These are phyloP conservation scores for California macrophylla DNA, from an alignment of 441 rosid genomes.

Conservation along the genomic window DNA sequence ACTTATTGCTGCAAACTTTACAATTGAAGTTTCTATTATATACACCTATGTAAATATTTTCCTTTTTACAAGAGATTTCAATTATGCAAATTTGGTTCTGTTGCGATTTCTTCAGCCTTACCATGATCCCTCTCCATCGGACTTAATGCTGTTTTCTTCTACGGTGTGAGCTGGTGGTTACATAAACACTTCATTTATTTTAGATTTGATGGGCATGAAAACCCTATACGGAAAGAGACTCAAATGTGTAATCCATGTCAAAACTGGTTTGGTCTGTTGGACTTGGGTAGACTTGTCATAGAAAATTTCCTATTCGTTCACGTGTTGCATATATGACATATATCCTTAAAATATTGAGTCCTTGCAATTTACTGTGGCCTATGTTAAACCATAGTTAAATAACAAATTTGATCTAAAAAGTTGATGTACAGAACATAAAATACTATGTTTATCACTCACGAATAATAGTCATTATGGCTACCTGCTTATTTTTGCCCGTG, in stretches of 20 bases:
- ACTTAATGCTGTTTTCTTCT: not conserved
- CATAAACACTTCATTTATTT: not conserved
- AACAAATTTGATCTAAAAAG: not conserved
- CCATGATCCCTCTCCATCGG: not conserved
- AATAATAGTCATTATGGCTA: not conserved
- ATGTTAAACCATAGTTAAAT: not conserved
- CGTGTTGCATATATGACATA: not conserved
- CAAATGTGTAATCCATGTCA: not conserved
- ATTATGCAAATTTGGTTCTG: not conserved
- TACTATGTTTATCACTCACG: not conserved
- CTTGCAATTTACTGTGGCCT: not conserved
- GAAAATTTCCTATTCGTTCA: not conserved
- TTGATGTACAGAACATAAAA: not conserved
- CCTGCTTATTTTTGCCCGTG: not conserved
- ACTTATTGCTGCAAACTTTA: not conserved
- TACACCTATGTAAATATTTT: not conserved
- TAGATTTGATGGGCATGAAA: not conserved
- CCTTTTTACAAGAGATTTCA: not conserved
- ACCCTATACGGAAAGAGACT: not conserved
- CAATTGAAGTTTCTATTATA: not conserved
- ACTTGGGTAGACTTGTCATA: not conserved
- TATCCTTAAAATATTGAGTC: not conserved
- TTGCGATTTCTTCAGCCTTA: not conserved
- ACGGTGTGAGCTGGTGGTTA: not conserved
- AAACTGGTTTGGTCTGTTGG: not conserved